These are phyloP conservation scores for Curvularia sp. DNA, from an alignment of 2,329 filamentous ascomycete genomes.

Conservation along the genomic window DNA sequence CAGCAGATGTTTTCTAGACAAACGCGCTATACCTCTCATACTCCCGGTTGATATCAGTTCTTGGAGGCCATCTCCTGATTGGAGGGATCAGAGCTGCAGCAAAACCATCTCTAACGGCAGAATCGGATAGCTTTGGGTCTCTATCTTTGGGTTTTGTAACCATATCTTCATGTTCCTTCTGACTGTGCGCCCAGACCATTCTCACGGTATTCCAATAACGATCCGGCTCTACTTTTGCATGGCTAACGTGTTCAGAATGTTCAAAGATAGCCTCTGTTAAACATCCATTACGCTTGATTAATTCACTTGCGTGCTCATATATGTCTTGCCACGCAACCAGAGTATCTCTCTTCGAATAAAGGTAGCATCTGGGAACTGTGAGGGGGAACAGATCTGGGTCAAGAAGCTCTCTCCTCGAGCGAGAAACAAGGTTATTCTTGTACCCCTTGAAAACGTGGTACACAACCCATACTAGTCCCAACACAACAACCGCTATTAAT, in stretches of 20 bases:
- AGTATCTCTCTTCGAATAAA: background rate
- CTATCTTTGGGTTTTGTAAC: background rate
- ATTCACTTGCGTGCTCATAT: background rate
- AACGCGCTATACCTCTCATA: background rate
- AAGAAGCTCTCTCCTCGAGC: background rate
- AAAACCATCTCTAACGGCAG: background rate
- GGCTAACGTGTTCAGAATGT: background rate
- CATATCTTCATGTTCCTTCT: background rate
- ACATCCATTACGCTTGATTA: background rate
- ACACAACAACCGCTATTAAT: background rate
- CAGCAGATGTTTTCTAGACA: background rate
- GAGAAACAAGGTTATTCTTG: slow-evolving; percentile 1
- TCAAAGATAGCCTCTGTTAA: background rate
- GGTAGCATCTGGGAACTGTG: slow-evolving; percentile 1
- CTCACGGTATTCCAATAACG: slow-evolving; percentile 1
- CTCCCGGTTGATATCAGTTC: background rate
- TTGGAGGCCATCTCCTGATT: background rate
- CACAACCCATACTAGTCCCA: background rate
- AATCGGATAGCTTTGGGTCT: background rate
- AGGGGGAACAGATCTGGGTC: background rate
- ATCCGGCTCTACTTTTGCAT: background rate
- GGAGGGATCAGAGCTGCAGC: background rate
- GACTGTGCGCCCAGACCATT: background rate
- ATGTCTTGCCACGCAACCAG: slow-evolving; percentile 3
- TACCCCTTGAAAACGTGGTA: slow-evolving; percentile 2